Conservation (phyloP, 306 rosid species). For the Herpetospermum pedunculosum region DNA sequence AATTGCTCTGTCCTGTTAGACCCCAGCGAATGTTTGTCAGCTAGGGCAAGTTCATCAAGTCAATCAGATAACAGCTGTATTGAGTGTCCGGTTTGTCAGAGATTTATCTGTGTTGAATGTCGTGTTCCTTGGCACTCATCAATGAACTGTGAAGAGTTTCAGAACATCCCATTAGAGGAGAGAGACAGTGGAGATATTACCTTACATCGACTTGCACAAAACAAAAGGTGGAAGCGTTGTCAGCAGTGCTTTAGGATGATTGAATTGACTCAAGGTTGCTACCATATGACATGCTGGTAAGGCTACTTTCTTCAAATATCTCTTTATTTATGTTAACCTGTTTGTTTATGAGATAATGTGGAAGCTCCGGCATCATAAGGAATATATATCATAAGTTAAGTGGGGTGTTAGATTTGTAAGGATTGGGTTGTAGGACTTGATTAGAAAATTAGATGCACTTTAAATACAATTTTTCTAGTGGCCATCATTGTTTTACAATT, state of each 20-base stretch:
- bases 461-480: no score
- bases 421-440: neutral
- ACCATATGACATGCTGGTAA: conserved; percentile 95
- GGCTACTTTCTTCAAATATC: conserved; percentile 6
- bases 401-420: neutral
- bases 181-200: conserved; percentile 65
- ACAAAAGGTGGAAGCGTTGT: conserved; percentile 85
- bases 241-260: conserved; percentile 81
- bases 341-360: neutral
- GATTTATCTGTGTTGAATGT: conserved; percentile 70
- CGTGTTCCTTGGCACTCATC: conserved; percentile 92
- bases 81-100: conserved; percentile 81
- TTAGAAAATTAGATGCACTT: neutral
- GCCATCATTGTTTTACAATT: no score
- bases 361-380: neutral
- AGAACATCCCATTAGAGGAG: conserved; percentile 60
- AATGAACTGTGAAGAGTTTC: conserved; percentile 76
- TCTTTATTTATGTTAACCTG: neutral
- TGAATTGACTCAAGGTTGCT: conserved; percentile 78
- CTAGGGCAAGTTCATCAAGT: conserved; percentile 66
- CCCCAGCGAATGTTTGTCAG: conserved; percentile 55
- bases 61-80: conserved; percentile 65
- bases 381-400: neutral
- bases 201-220: conserved; percentile 56
- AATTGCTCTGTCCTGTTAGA: conserved; percentile 74